These are phyloP conservation scores for Metschnikowia kunwiensis DNA, from an alignment of 805 yeast genomes.

Conservation along the genomic window DNA sequence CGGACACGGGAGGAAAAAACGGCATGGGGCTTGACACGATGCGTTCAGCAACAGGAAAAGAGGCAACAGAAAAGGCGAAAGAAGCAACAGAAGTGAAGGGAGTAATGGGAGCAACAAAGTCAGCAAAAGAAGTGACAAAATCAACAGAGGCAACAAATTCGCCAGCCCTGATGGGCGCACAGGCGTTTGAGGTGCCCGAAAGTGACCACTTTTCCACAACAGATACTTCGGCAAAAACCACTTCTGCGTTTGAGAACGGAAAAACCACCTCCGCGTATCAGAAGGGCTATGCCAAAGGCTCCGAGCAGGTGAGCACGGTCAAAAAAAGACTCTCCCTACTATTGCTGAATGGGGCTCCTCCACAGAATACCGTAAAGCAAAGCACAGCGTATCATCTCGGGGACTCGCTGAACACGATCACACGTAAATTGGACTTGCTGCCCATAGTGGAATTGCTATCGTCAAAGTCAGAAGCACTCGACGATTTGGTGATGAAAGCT, in stretches of 20 bases:
- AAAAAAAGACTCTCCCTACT: slow-evolving; percentile 14
- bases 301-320: slow-evolving; percentile 26
- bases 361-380: not conserved
- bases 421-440: slow-evolving; percentile 31
- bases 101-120: no score
- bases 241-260: not conserved
- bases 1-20: slow-evolving; percentile 3
- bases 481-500: slow-evolving; percentile 22
- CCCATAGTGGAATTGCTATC: slow-evolving; percentile 32
- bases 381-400: slow-evolving; percentile 20
- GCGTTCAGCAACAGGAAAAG: no score
- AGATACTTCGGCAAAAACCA: not conserved
- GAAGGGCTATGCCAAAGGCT: slow-evolving; percentile 35
- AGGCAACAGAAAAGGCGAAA: no score
- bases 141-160: no score
- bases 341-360: slow-evolving; percentile 5
- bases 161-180: slow-evolving; percentile 11
- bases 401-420: slow-evolving; percentile 34
- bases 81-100: no score
- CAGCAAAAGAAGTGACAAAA: no score
- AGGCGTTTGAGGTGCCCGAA: slow-evolving; percentile 17
- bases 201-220: slow-evolving; percentile 15
- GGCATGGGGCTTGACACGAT: no score
- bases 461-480: slow-evolving; percentile 28
- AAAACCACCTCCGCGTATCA: slow-evolving; percentile 29